A percentile compares a stretch with the other conserved stretches of the same genome.
phyloP scores from a whole-genome alignment of 2,329 filamentous ascomycete species.

The Fusarium pseudoanthophilum region DNA sequence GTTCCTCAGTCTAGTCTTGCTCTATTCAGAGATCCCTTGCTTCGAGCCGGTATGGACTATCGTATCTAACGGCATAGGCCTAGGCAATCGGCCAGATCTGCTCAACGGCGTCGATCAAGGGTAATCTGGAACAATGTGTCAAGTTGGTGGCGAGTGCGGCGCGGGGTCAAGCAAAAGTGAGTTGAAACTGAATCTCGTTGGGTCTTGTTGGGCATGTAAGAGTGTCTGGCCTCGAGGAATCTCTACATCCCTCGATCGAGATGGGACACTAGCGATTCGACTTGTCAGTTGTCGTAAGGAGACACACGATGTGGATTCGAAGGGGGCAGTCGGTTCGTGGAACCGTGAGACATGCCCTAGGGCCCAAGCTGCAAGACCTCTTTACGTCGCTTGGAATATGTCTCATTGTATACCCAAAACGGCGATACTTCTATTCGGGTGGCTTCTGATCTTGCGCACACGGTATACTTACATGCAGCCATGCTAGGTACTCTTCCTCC shows the following conservation, averaged over 20 bases:
- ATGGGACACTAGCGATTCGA: background rate
- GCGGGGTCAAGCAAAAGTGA: constrained; percentile 79
- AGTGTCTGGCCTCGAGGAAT: constrained; percentile 19
- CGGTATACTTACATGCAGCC: constrained; percentile 36
- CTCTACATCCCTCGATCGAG: constrained; percentile 31
- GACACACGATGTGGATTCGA: constrained; percentile 6
- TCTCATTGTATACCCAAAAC: constrained; percentile 14
- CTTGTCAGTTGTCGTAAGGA: constrained; percentile 12
- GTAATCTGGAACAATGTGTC: constrained; percentile 84
- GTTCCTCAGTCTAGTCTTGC: constrained; percentile 6
- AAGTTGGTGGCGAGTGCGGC: constrained; percentile 78
- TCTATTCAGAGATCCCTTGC: constrained; percentile 21
- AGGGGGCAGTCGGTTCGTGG: constrained; percentile 22
- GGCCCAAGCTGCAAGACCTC: constrained; percentile 24
- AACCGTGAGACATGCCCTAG: constrained; percentile 38
- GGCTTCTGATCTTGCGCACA: constrained; percentile 23
- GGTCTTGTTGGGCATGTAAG: constrained; percentile 7
- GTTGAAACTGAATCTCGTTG: constrained; percentile 32
- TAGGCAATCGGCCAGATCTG: constrained; percentile 92
- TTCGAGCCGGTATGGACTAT: constrained; percentile 20
- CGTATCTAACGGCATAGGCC: constrained; percentile 9
- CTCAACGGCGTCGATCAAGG: constrained; percentile 79
- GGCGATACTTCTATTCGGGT: constrained; percentile 23
- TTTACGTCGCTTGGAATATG: background rate
- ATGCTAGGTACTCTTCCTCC: constrained; percentile 81